These are phyloP conservation scores for Chalciporus chontae DNA, from an alignment of 768 basidiomycete species.

Conservation along the genomic window DNA sequence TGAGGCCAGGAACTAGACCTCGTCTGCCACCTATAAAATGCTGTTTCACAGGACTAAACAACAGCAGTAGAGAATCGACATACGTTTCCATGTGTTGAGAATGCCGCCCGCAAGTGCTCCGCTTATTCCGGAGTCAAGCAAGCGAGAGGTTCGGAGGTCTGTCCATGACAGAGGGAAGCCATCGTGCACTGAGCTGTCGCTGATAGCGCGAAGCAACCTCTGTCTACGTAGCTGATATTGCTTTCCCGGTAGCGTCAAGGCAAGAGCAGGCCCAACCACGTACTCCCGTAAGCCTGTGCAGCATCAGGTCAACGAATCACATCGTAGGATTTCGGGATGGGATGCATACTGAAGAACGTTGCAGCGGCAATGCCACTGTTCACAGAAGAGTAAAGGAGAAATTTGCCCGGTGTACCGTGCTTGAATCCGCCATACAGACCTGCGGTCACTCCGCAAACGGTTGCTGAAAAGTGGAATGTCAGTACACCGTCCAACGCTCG, in stretches of 20 bases:
- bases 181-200: constrained; percentile 13
- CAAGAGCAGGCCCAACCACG: constrained; percentile 60
- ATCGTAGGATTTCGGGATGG: not conserved
- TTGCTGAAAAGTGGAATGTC: constrained; percentile 44
- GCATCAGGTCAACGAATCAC: not conserved
- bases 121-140: constrained; percentile 72
- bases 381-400: constrained; percentile 59
- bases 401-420: constrained; percentile 43
- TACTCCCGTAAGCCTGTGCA: constrained; percentile 70
- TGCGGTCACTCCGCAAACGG: constrained; percentile 45
- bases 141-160: constrained; percentile 53
- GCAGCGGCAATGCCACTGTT: constrained; percentile 71
- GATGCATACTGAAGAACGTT: constrained; percentile 72
- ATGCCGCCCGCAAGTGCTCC: constrained; percentile 67
- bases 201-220: constrained; percentile 21
- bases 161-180: constrained; percentile 36
- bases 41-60: not conserved
- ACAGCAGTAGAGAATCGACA: constrained; percentile 1
- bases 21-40: constrained; percentile 51
- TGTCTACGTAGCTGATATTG: constrained; percentile 46
- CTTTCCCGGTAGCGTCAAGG: constrained; percentile 39
- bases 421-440: constrained; percentile 45
- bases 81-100: constrained; percentile 58
- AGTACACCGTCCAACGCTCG: constrained; percentile 16
- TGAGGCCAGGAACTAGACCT: constrained; percentile 55